A percentile compares a stretch with the other conserved stretches of the same genome.
Conservation (phyloP, 257 asterid genomes). For the Solanum piurae region DNA sequence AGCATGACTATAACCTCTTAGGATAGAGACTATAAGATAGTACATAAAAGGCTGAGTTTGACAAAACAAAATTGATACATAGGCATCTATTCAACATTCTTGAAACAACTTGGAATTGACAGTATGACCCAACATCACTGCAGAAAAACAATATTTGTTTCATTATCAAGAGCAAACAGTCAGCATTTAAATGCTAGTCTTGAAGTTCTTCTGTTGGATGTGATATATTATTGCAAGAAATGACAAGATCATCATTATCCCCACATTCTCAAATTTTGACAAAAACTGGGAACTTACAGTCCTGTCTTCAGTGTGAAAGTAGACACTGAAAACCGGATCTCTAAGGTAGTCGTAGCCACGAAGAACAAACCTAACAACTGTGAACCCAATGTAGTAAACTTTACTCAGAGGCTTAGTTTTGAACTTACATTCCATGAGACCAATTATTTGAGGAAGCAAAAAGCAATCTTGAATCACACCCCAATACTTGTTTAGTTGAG, state of each 20-base stretch:
- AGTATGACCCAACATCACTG: not conserved
- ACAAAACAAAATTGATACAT: not conserved
- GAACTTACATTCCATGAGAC: not conserved
- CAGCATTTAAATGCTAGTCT: not conserved
- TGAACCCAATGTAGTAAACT: constrained; percentile 7
- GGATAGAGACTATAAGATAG: not conserved
- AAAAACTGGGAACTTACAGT: not conserved
- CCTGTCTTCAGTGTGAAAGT: not conserved
- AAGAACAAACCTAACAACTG: constrained; percentile 2
- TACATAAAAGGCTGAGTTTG: not conserved
- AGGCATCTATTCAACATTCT: not conserved
- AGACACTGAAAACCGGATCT: constrained; percentile 5
- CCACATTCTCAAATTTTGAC: not conserved
- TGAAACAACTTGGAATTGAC: not conserved
- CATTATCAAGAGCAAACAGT: not conserved
- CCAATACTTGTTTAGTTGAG: not conserved
- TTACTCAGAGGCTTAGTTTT: not conserved
- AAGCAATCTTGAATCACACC: not conserved
- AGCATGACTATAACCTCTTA: not conserved
- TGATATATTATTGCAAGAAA: constrained; percentile 2
- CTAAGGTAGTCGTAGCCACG: constrained; percentile 3
- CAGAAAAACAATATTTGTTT: not conserved
- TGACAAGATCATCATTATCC: not conserved
- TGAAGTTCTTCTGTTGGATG: not conserved
- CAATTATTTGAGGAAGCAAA: not conserved